Evolutionary conservation across 2,329 filamentous ascomycete genomes (phyloP).

Genomic region (Teratosphaeria epicoccoides): DNA sequence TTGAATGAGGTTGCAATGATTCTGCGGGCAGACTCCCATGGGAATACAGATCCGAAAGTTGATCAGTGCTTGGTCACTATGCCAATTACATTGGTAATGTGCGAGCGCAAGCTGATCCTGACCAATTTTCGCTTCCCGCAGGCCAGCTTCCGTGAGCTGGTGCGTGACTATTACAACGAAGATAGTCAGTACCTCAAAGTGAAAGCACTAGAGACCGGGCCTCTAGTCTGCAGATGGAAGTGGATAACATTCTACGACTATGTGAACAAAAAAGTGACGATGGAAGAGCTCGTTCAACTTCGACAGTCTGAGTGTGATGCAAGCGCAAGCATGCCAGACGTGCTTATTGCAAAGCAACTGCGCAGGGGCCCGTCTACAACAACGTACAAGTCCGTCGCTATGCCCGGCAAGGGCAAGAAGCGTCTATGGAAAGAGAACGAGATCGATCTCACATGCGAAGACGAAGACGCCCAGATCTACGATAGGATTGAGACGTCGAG

Average conservation of each 20-base stretch:
- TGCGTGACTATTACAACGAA: constrained; percentile 8
- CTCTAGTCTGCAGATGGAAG: constrained; percentile 46
- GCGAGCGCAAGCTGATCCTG: constrained; percentile 24
- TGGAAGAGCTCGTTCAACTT: not conserved
- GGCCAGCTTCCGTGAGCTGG: constrained; percentile 1
- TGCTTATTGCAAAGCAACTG: not conserved
- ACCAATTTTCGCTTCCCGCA: constrained; percentile 40
- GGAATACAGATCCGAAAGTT: not conserved
- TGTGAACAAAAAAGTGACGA: not conserved
- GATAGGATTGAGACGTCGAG: not conserved
- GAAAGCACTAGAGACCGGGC: constrained; percentile 16
- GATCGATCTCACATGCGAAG: not conserved
- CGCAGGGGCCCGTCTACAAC: not conserved
- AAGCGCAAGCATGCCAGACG: constrained; percentile 2
- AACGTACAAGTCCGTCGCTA: not conserved
- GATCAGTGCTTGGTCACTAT: constrained; percentile 3
- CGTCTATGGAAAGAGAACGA: not conserved
- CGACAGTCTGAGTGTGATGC: constrained; percentile 2
- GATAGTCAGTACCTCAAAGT: not conserved
- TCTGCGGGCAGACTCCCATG: constrained; percentile 3
- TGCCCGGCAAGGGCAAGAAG: not conserved
- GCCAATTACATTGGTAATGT: constrained; percentile 13
- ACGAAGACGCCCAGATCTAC: not conserved
- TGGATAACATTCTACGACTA: constrained; percentile 24
- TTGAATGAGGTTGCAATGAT: constrained; percentile 37